Evolutionary conservation across 345 rosid species (phyloP), one percentile per base, ranked within the genome.

Genomic region (Eucalyptus melliodora): DNA sequence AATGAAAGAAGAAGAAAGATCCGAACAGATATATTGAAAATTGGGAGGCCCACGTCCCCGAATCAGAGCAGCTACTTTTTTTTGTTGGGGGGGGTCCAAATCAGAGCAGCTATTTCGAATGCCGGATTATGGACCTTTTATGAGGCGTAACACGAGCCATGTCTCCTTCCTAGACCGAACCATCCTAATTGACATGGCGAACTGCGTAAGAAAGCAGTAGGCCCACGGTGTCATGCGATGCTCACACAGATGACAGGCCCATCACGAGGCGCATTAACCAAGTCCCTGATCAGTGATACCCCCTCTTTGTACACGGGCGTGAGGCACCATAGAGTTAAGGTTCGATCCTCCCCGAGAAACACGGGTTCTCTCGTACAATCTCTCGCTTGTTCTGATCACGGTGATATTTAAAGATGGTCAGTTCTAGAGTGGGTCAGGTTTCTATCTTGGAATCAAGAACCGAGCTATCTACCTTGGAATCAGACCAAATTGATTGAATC

Each of bases 361-460:
- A 65, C 19, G 10, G 37, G 37, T 65, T 30, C 37, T 14, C 19
- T 4, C 40, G 7, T n/a, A 16, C 17, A 16, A 1, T n/a, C 77
- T 65, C 77, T 65, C 40, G 5, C 37, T 15, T n/a, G 77, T 65
- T 65, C 11, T n/a, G 15, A 15, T 65, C 40, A 16, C 6, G 11
- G 9, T 65, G 77, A 65, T 65, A 65, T 65, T n/a, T 7, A 14
- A 7, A 17, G 6, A 15, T 65, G 77, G 8, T 65, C 40, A 2
- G 40, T 16, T 16, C 3, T 2, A 4, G 11, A 4, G 21, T 65
- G 17, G 9, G 21, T n/a, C 3, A 9, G 16, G 1, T 65, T n/a
- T 31, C 21, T 16, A n/a, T 12, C 37, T 6, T 14, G 11, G 10
- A 65, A 65, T 27, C 31, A 27, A 14, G 31, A 62, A 62, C 15